A percentile compares a stretch with the other conserved stretches of the same genome.
Evolutionary conservation across 2,329 filamentous ascomycete genomes (phyloP).

Genomic region (Penicillium hordei): DNA sequence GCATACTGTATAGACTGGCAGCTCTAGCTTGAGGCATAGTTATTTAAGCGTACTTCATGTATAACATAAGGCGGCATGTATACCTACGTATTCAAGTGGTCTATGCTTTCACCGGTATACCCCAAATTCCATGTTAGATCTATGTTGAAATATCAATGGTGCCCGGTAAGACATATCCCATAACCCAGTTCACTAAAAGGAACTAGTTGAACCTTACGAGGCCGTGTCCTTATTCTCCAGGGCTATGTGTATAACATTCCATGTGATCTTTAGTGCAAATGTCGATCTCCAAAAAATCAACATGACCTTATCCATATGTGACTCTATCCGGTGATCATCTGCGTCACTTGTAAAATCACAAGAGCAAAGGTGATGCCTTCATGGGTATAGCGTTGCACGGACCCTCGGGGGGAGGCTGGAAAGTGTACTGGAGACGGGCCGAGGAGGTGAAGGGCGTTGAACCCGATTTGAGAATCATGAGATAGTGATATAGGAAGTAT

Average conservation of each 20-base stretch:
- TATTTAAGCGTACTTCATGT: not conserved
- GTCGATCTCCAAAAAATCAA: not conserved
- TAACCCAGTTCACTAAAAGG: not conserved
- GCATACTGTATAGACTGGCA: not conserved
- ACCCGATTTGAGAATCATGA: not conserved
- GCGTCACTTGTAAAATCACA: conserved; percentile 19
- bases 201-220: too few species aligned
- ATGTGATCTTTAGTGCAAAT: not conserved
- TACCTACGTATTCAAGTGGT: not conserved
- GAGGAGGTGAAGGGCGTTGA: not conserved
- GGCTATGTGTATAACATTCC: not conserved
- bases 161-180: not conserved
- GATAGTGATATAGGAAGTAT: not conserved
- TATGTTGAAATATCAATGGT: not conserved
- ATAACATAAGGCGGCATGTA: not conserved
- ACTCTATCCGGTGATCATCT: conserved; percentile 23
- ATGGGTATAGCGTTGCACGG: conserved; percentile 20
- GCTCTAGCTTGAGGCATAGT: not conserved
- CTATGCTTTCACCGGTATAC: not conserved
- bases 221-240: too few species aligned
- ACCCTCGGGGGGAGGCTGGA: conserved; percentile 4
- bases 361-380: conserved; percentile 5
- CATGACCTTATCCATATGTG: not conserved
- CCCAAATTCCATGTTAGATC: not conserved
- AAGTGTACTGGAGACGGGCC: not conserved